Evolutionary conservation across 306 rosid species (phyloP).

Genomic region (Lathyrus tuberosus): DNA sequence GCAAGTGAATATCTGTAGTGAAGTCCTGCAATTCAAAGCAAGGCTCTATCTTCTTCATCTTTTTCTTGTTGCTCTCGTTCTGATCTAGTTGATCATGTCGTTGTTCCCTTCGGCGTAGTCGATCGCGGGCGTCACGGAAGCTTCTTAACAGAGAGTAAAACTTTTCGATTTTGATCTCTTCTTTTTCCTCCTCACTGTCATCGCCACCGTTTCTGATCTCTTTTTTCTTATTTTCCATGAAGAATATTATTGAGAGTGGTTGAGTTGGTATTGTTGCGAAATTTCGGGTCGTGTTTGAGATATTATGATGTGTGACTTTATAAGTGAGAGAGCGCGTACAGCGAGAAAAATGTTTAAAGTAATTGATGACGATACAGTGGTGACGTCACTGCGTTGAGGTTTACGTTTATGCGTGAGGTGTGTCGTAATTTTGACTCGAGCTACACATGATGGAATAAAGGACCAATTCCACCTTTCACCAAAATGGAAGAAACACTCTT

Average conservation of each 20-base stretch:
- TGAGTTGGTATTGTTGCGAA: background rate
- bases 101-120: constrained; percentile 30
- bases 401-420: background rate
- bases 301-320: background rate
- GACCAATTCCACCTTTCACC: too few relatives aligned
- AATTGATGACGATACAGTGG: background rate
- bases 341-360: background rate
- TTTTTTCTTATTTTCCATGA: constrained; percentile 32
- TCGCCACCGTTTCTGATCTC: too few relatives aligned
- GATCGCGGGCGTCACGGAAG: constrained; percentile 50
- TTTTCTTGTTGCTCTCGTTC: constrained; percentile 12
- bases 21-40: constrained; percentile 52
- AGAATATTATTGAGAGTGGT: background rate
- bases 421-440: background rate
- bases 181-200: background rate
- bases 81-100: constrained; percentile 8
- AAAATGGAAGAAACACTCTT: too few relatives aligned
- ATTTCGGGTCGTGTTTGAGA: background rate
- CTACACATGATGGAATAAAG: background rate
- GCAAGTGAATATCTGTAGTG: constrained; percentile 38
- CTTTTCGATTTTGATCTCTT: constrained; percentile 49
- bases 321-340: background rate
- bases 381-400: background rate
- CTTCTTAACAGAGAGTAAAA: constrained; percentile 50
- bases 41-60: constrained; percentile 40